Conservation (phyloP, 345 rosid species). For the Reutealis trisperma region DNA sequence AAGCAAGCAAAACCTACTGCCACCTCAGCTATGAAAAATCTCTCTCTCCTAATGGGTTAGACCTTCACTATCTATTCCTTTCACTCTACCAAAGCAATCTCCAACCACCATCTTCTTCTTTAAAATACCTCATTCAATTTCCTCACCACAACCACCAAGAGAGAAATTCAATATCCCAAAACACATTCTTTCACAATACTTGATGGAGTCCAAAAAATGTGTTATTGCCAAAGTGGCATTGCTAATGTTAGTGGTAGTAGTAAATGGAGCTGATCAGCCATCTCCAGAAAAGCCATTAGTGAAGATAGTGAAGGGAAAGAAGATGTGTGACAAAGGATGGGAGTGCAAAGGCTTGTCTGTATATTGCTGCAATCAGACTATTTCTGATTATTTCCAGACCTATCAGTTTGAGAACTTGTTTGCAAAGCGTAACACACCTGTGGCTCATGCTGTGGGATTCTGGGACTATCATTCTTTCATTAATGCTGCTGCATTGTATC, state of each 20-base stretch:
- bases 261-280: constrained; percentile 24
- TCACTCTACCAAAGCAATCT: constrained; percentile 34
- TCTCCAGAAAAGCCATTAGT: constrained; percentile 38
- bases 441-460: constrained; percentile 32
- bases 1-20: constrained; percentile 41
- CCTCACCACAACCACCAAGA: constrained; percentile 2
- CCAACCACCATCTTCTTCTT: constrained; percentile 6
- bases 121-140: constrained; percentile 15
- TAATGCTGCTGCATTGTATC: constrained; percentile 24
- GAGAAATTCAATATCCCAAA: constrained; percentile 1
- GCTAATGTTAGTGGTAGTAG: constrained; percentile 8
- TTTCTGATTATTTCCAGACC: constrained; percentile 32
- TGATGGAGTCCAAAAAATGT: constrained; percentile 43
- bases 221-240: background rate
- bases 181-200: background rate
- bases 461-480: constrained; percentile 34
- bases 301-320: constrained; percentile 31
- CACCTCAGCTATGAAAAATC: constrained; percentile 47
- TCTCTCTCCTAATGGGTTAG: constrained; percentile 48
- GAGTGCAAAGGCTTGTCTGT: constrained; percentile 21
- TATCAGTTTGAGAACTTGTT: constrained; percentile 34
- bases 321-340: constrained; percentile 29
- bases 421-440: constrained; percentile 27
- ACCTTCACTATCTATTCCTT: constrained; percentile 41
- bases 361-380: constrained; percentile 23